Evolutionary conservation across 352 stramenopile species (phyloP).

Genomic region (Phytophthora aleatoria): DNA sequence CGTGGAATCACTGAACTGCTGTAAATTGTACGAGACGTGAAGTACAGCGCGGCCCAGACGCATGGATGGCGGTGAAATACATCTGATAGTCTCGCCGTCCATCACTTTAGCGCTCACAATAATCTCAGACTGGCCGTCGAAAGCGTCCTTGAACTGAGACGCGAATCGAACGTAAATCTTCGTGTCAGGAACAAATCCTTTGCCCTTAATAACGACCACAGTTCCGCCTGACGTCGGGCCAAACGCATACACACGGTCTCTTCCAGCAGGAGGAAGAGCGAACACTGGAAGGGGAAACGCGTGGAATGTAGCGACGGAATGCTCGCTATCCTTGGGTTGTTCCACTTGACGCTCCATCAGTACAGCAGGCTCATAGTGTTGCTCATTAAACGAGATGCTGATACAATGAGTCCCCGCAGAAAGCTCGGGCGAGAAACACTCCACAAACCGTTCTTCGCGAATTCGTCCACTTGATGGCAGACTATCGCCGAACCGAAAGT

Average conservation of each 20-base stretch:
- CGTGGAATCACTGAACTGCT: slow-evolving; percentile 70
- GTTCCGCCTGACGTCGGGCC: slow-evolving; percentile 53
- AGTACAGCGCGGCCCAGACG: slow-evolving; percentile 46
- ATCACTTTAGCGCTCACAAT: slow-evolving; percentile 58
- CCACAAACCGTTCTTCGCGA: slow-evolving; percentile 51
- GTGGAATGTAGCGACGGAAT: slow-evolving; percentile 42
- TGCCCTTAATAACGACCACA: slow-evolving; percentile 56
- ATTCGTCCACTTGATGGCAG: slow-evolving; percentile 40
- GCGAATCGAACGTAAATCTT: slow-evolving; percentile 73
- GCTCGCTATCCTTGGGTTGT: slow-evolving; percentile 4
- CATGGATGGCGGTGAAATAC: slow-evolving; percentile 40
- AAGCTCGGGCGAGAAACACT: slow-evolving; percentile 69
- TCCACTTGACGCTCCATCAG: slow-evolving; percentile 2
- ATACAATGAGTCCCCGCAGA: slow-evolving; percentile 46
- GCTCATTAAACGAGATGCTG: slow-evolving; percentile 70
- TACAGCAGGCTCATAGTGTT: slow-evolving; percentile 55
- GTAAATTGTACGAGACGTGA: slow-evolving; percentile 73
- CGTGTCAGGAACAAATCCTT: slow-evolving; percentile 59
- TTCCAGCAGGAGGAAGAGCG: slow-evolving; percentile 42
- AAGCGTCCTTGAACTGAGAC: slow-evolving; percentile 42
- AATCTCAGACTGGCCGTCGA: slow-evolving; percentile 42
- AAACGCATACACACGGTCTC: slow-evolving; percentile 54
- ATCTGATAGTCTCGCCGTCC: slow-evolving; percentile 58
- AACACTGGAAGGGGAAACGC: slow-evolving; percentile 67
- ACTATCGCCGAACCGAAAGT: slow-evolving; percentile 62